A percentile compares a stretch with the other conserved stretches of the same genome.
phyloP scores from a whole-genome alignment of 1,139 yeast genomes.

The Geotrichum citri-aurantii region DNA sequence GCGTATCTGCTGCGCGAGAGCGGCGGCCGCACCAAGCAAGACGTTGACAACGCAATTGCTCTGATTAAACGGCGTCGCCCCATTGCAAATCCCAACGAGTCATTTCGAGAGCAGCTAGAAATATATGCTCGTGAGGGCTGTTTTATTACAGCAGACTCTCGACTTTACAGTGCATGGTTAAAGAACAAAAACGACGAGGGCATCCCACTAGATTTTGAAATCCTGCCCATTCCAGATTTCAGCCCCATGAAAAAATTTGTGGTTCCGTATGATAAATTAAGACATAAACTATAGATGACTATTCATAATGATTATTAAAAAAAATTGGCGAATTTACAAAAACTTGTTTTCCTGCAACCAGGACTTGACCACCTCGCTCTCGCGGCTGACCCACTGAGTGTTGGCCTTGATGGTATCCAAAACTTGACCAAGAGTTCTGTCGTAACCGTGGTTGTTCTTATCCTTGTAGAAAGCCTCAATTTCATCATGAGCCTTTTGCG shows the following conservation, averaged over 20 bases:
- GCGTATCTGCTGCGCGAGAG: slow-evolving; percentile 62
- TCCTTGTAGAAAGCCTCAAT: slow-evolving; percentile 48
- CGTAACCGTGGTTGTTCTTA: slow-evolving; percentile 46
- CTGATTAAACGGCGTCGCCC: slow-evolving; percentile 61
- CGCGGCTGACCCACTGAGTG: slow-evolving; percentile 33
- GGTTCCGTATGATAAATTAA: background rate
- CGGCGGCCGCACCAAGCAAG: slow-evolving; percentile 39
- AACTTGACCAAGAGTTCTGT: slow-evolving; percentile 33
- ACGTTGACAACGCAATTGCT: slow-evolving; percentile 63
- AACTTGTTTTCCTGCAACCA: slow-evolving; percentile 28
- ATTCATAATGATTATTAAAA: background rate
- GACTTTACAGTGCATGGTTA: slow-evolving; percentile 50
- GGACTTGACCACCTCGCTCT: slow-evolving; percentile 31
- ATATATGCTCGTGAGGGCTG: slow-evolving; percentile 53
- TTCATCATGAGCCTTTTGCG: slow-evolving; percentile 41
- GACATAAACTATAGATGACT: background rate
- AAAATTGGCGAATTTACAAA: slow-evolving; percentile 1
- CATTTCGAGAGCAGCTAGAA: slow-evolving; percentile 67
- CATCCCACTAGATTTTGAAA: slow-evolving; percentile 19
- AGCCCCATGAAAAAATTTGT: background rate
- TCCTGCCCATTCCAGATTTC: background rate
- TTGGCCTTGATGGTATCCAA: slow-evolving; percentile 30
- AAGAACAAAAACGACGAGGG: slow-evolving; percentile 38
- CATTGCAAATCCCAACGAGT: slow-evolving; percentile 62
- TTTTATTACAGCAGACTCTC: slow-evolving; percentile 35